Base-by-base conservation (phyloP, 2,329 filamentous ascomycete species). In the Apiospora aurea region DNA sequence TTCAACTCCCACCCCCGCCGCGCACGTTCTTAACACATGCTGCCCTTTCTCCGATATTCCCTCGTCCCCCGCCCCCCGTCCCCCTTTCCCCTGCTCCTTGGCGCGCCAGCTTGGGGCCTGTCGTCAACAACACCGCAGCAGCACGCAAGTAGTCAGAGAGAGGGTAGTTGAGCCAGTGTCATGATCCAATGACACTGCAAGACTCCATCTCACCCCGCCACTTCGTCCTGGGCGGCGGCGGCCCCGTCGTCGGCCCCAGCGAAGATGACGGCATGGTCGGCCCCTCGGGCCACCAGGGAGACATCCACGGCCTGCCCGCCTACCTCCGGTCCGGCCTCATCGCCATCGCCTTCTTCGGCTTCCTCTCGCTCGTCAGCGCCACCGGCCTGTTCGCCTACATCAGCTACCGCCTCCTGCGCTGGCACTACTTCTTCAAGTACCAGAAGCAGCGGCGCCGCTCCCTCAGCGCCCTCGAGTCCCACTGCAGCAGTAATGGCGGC, bases 371-470 rank as follows among this genome's bases (percentile, higher is more conserved):
- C 53, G 64, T 72, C 34, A 44, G 71, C 5, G 64, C 69, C 21
- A 72, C 34, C 1, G 61, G 67, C 16, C 67, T 75, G 21, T 73
- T 75, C 34, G 6, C 29, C 34, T 72, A 72, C 51, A 57, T 75
- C 8, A 72, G 71, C 8, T 66, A 49, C 43, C 72, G 72, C 46
- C 68, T 75, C 34, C 29, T 74, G 38, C 24, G 64, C 24, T 75
- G 73, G 73, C 72, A 71, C 38, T 84, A 76, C 11, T 49, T n/a
- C 47, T 69, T 46, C 67, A 69, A 68, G 66, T 8, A n/a, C n/a
- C 41, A 68, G 66, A 41, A 47, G 66, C 14, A 26, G 53, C 53
- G 53, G 2, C 53, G 53, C 6, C 53, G 53, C 16, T 61, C 53
- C 29, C 29, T 61, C 13, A 4, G 14, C 6, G 53, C 53, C 53